These are phyloP conservation scores for Alternaria atra DNA, from an alignment of 2,329 filamentous ascomycete species.

Conservation along the genomic window DNA sequence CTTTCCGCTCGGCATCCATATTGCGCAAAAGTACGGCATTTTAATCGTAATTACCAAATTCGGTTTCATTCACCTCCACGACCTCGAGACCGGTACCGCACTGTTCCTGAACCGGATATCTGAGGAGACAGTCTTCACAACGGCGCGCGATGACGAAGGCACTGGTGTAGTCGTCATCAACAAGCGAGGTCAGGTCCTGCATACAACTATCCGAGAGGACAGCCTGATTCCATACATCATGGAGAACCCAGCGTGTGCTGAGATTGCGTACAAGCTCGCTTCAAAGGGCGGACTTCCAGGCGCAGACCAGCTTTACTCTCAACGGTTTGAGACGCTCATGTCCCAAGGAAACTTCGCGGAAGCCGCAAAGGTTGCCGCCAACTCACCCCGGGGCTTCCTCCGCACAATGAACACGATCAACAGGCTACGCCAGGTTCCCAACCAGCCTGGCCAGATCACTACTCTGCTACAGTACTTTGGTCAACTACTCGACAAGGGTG, in stretches of 20 bases:
- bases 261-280: constrained; percentile 94
- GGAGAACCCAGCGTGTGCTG: constrained; percentile 92
- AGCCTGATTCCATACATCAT: constrained; percentile 94
- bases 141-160: constrained; percentile 81
- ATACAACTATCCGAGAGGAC: constrained; percentile 90
- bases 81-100: constrained; percentile 91
- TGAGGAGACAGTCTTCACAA: constrained; percentile 98
- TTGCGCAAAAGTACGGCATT: constrained; percentile 95
- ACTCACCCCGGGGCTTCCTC: constrained; percentile 94
- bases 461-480: constrained; percentile 98
- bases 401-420: constrained; percentile 95
- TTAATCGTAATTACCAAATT: constrained; percentile 99
- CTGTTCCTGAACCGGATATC: constrained; percentile 99
- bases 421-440: constrained; percentile 87
- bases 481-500: constrained; percentile 94
- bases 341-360: constrained; percentile 81
- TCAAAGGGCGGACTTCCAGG: constrained; percentile 93
- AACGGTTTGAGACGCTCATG: constrained; percentile 91
- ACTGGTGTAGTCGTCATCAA: constrained; percentile 94
- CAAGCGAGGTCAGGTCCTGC: constrained; percentile 94
- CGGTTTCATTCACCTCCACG: constrained; percentile 98
- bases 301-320: constrained; percentile 90
- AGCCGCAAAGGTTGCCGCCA: constrained; percentile 94
- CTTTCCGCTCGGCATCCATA: constrained; percentile 97
- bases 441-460: constrained; percentile 85